Evolutionary conservation across 352 stramenopile species (phyloP), one percentile per base, ranked within the genome.

Genomic region (Aphanomyces invadans): DNA sequence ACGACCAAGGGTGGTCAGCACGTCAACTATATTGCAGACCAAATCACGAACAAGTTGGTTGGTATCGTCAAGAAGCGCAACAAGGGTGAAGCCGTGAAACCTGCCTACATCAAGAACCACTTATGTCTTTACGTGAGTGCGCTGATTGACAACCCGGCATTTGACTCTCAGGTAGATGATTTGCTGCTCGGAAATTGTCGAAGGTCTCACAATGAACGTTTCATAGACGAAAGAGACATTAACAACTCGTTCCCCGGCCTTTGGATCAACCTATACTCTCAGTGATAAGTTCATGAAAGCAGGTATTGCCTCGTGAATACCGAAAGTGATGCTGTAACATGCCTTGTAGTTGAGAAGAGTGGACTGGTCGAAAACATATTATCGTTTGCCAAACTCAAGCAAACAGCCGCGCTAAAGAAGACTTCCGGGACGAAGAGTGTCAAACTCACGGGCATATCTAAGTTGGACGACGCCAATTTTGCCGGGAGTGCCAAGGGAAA

Each of bases 381-480:
- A 3, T 96, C 82, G 19, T 97, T 95, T 70, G 89, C 91, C 36
- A 88, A 91, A 31, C 96, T 87, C 76, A 98, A 95, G 74, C 92
- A 92, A 73, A 96, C 78, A 21, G 95, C 80, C 53, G 96, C 92
- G 76, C 77, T 97, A 33, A 88, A 92, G 17, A 77, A 87, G 31
- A 93, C 97, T 72, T 74, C 95, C 79, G 80, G 90, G 64, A 79
- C 77, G 4, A 89, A 98, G 76, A 90, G 90, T 63, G 72, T 86
- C 70, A 84, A 88, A 70, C 70, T 97, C 1, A 88, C 80, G 0
- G 89, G 87, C 74, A 92, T 99, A 44, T 83, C 95, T 1, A 99
- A 99, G 73, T 80, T 99, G 2, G 96, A 99, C 65, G 97, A 99
- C 73, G 97, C 97, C 0, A 98, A 99, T 73, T 73, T 91, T 42